Base-by-base conservation (phyloP, 1,139 yeast genomes). In the Pneumocystis oryctolagi region DNA sequence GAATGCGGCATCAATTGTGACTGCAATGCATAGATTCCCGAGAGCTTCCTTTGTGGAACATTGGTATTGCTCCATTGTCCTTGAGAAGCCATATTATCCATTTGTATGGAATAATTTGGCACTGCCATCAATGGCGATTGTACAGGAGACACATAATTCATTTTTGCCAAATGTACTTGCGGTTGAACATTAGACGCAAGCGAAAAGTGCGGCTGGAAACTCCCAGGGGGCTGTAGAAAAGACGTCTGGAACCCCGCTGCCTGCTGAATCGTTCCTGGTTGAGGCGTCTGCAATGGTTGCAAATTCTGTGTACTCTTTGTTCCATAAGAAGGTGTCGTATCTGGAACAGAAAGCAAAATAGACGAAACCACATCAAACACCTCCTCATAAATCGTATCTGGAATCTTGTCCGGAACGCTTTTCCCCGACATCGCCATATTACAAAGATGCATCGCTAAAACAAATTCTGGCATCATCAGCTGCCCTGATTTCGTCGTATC, bases 381-480 rank as follows among this genome's bases (percentile, higher is more conserved):
- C 73, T 92, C 97, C 71, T 88, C 87, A 69, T 77, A 77, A 77
- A 90, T 82, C 68, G 80, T 84, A 25, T 81, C 82, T 30, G 95
- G 96, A 67, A 92, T 75, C 35, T 77, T 78, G 55, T 78, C 78
- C 1, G 98, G 97, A 64, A 90, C 77, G 1, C 85, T 77, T 65
- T 85, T 87, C 32, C 96, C 96, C 69, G 83, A 83, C 69, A 88
- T 78, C 0, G 86, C 86, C 71, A 83, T 75, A 68, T 88, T 87
- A 71, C 96, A 89, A 68, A 92, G 79, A 73, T 89, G 95, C 79
- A 92, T 83, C 20, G 96, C 95, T 69, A 90, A 78, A 14, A 96
- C 96, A 77, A 92, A 92, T 73, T 92, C 97, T 0, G 98, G 98
- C 71, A 90, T 92, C 67, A 92, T 75, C 65, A 92, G 79, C 60